These are phyloP conservation scores for Mimosa bimucronata DNA, from an alignment of 306 rosid species.

Conservation along the genomic window DNA sequence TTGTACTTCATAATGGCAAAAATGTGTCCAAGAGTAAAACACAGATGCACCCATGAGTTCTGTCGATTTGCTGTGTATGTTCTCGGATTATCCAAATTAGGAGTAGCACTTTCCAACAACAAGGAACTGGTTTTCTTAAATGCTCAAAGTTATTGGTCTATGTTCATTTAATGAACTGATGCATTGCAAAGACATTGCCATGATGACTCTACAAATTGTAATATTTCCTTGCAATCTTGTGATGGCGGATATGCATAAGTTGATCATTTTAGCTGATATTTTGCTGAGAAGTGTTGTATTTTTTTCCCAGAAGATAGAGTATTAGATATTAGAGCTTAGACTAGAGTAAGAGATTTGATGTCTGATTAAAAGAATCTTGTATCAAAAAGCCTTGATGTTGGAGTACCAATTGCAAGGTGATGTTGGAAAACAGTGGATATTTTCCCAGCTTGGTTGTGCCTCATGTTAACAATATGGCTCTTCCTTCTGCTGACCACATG, in stretches of 20 bases:
- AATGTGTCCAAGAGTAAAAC: neutral
- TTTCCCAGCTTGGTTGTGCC: neutral
- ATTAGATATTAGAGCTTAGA: neutral
- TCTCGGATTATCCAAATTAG: neutral
- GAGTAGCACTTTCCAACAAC: neutral
- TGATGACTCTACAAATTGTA: neutral
- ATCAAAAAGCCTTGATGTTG: neutral
- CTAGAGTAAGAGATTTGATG: neutral
- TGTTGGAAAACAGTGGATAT: neutral
- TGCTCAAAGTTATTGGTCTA: neutral
- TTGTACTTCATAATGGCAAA: neutral
- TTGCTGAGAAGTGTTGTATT: neutral
- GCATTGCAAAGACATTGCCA: neutral
- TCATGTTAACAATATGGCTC: neutral
- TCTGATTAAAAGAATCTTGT: neutral
- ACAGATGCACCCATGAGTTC: neutral
- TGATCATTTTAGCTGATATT: neutral
- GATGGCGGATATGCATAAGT: conserved; percentile 1
- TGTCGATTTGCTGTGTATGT: neutral
- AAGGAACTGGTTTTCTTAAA: neutral
- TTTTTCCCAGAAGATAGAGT: neutral
- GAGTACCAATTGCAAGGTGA: conserved; percentile 1
- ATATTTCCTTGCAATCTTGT: neutral
- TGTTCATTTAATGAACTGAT: neutral
- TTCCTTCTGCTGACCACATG: conserved; percentile 4